Conservation (phyloP, 2,329 filamentous ascomycete species). For the Fusarium oxysporum region DNA sequence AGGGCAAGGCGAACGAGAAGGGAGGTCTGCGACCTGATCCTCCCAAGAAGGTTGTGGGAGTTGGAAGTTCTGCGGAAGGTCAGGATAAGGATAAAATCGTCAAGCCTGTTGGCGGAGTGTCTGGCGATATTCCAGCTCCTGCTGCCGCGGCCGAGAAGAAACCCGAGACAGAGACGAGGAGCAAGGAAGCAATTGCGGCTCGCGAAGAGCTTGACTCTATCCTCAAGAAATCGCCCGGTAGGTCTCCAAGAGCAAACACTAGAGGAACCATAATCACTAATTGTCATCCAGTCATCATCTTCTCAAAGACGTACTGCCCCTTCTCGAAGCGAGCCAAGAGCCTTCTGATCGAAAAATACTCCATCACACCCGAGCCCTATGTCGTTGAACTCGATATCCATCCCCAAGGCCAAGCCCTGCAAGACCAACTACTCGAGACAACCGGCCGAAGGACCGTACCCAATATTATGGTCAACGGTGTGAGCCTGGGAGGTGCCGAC, state of each 20-base stretch:
- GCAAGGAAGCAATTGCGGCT: constrained; percentile 71
- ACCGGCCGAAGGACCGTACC: constrained; percentile 90
- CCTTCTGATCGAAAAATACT: constrained; percentile 85
- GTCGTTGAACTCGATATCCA: constrained; percentile 93
- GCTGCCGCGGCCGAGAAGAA: constrained; percentile 38
- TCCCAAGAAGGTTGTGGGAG: constrained; percentile 68
- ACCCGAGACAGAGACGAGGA: constrained; percentile 65
- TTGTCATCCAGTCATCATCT: constrained; percentile 80
- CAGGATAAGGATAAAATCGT: constrained; percentile 57
- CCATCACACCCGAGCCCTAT: constrained; percentile 82
- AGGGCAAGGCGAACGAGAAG: constrained; percentile 76
- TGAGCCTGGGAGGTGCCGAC: constrained; percentile 90
- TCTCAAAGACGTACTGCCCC: constrained; percentile 94
- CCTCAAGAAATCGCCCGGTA: constrained; percentile 86
- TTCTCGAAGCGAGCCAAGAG: constrained; percentile 87
- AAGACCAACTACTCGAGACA: constrained; percentile 75
- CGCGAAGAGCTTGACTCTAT: constrained; percentile 81
- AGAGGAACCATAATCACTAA: constrained; percentile 12
- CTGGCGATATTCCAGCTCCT: constrained; percentile 19
- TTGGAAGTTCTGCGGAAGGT: constrained; percentile 67
- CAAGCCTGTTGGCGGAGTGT: constrained; percentile 48
- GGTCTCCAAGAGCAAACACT: constrained; percentile 44
- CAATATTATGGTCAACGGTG: constrained; percentile 88
- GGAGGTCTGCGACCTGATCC: constrained; percentile 69
- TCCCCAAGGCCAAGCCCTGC: constrained; percentile 77